Base-by-base conservation (phyloP, 1,284 basidiomycete species). In the Rhodofomes roseus region DNA sequence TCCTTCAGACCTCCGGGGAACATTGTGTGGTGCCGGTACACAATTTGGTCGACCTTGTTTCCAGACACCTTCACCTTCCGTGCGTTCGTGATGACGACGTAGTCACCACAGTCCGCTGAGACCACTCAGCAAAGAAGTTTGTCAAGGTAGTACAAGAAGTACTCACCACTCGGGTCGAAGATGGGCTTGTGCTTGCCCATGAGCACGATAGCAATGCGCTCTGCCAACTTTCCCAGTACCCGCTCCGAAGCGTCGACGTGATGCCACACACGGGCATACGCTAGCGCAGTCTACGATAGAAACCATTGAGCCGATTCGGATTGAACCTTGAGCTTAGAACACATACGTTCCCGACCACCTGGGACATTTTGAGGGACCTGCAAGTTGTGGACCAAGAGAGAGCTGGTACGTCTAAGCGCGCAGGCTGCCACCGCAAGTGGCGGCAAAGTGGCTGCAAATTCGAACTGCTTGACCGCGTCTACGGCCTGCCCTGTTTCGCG, bases 181-280 rank as follows among this genome's bases (percentile, higher is more conserved):
- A 97, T 93, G 20, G 97, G 96, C 74, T 99, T 99, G 76, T 99
- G 94, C 79, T 99, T 99, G 72, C 97, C 97, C 96, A 98, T 98
- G 58, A 99, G 82, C 27, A 95, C 93, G 59, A 92, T 85, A 0
- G 97, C 97, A 70, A 99, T 97, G 50, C 93, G 86, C 68, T 93
- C 90, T 6, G 96, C 95, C 6, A 98, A 84, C 77, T 95, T 93
- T 70, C 96, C 97, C 18, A 99, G 82, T 20, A 96, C 81, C 46
- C 96, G 87, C 67, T 94, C 91, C 25, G 90, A 85, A 16, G 96
- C 96, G 66, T 96, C 92, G 62, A 96, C 93, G 65, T 94, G 92
- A 74, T 98, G 95, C 97, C 96, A 99, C 54, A 95, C 88, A 53
- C 96, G 82, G 20, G 93, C 90, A 70, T 96, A 96, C 0, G 95